These are phyloP conservation scores for Niebla homalea DNA, from an alignment of 495 filamentous ascomycete genomes.

Conservation along the genomic window DNA sequence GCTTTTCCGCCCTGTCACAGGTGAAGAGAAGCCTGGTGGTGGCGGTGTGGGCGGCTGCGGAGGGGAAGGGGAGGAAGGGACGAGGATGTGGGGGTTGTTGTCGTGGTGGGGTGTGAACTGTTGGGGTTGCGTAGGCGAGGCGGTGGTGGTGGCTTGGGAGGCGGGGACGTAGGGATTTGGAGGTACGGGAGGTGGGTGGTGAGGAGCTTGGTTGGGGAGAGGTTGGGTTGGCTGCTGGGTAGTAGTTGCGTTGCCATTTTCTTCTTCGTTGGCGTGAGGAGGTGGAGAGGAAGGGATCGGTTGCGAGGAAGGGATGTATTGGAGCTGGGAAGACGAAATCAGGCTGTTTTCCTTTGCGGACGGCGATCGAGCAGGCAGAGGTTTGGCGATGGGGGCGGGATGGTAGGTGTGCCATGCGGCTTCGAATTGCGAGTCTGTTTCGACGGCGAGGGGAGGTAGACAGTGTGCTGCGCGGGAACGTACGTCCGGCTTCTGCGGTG, in stretches of 20 bases:
- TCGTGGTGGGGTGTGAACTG: conserved; percentile 1
- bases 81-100: background rate
- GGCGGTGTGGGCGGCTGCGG: conserved; percentile 1
- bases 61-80: background rate
- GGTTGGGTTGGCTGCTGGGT: background rate
- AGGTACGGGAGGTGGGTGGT: background rate
- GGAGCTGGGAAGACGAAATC: background rate
- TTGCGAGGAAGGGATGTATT: background rate
- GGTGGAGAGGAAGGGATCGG: background rate
- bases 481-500: background rate
- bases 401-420: conserved; percentile 12
- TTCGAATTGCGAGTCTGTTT: conserved; percentile 18
- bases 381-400: background rate
- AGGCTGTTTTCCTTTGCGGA: background rate
- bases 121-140: conserved; percentile 10
- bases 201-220: background rate
- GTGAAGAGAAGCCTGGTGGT: conserved; percentile 8
- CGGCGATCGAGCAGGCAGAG: background rate
- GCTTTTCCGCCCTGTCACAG: background rate
- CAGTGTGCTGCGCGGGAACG: too few species aligned
- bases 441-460: background rate
- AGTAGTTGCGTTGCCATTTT: conserved; percentile 3
- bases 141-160: conserved; percentile 21
- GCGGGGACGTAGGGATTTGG: conserved; percentile 5
- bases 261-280: background rate